Base-by-base conservation (phyloP, 148 eudicot genomes). In the Simmondsia chinensis region DNA sequence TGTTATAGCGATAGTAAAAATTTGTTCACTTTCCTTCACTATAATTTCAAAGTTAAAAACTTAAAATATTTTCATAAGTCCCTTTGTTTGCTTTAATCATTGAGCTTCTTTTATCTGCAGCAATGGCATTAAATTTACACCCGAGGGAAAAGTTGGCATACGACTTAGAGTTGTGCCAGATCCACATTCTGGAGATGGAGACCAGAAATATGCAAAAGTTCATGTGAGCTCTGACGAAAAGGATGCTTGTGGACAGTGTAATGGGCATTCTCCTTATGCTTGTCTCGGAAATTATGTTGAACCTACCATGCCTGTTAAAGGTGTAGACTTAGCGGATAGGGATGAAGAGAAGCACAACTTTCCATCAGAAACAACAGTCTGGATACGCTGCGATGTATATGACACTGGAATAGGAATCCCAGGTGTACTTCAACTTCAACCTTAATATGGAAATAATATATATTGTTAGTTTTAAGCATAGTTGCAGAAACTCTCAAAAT, bases 391-490 rank as follows among this genome's bases (percentile, higher is more conserved):
- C 56, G 97, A 89, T 62, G 97, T 89, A 26, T 76, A 75, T 50
- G 97, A 89, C 52, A 84, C 95, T 0, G 97, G 97, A 48, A 88
- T 89, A 37, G 97, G 97, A 60, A 89, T 89, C 58, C 91, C 97
- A 65, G 95, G 94, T n/a, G n/a, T n/a, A n/a, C n/a, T 88, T 57
- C 17, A 20, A 17, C 4, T 23, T 6, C 7, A 12, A 15, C 36
- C 10, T 19, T 16, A 23, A 33, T 33, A 17, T 16, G 13, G 30
- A n/a, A n/a, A n/a, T n/a, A n/a, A n/a, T n/a, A n/a, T n/a, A n/a
- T n/a, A n/a, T n/a, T n/a, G n/a, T n/a, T n/a, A n/a, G n/a, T n/a
- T n/a, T n/a, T n/a, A n/a, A n/a, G n/a, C n/a, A n/a, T n/a, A n/a
- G n/a, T n/a, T n/a, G n/a, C n/a, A n/a, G n/a, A n/a, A n/a, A n/a